A percentile compares a stretch with the other conserved stretches of the same genome.
Evolutionary conservation across 768 basidiomycete species (phyloP).

Genomic region (Symmetrospora coprosmae): DNA sequence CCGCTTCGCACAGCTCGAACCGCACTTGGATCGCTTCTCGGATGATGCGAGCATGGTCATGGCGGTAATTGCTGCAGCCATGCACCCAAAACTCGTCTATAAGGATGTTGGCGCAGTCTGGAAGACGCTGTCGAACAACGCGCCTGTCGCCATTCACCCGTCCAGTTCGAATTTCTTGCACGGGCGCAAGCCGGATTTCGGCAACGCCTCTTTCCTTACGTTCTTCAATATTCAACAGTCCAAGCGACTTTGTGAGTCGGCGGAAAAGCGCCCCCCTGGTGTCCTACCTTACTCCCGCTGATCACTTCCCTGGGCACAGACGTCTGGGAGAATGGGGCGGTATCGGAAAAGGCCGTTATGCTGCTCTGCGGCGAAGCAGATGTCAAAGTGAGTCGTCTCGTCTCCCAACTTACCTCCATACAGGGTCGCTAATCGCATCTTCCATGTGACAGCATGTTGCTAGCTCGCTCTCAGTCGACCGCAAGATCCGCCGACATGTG

Average conservation of each 20-base stretch:
- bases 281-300: background rate
- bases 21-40: slow-evolving; percentile 56
- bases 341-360: slow-evolving; percentile 65
- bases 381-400: slow-evolving; percentile 52
- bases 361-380: slow-evolving; percentile 82
- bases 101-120: slow-evolving; percentile 56
- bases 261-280: background rate
- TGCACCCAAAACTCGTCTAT: slow-evolving; percentile 78
- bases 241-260: slow-evolving; percentile 63
- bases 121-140: slow-evolving; percentile 69
- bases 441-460: slow-evolving; percentile 49
- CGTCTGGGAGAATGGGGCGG: slow-evolving; percentile 76
- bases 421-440: too few relatives aligned
- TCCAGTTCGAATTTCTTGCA: slow-evolving; percentile 75
- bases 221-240: slow-evolving; percentile 54
- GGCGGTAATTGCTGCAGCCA: slow-evolving; percentile 66
- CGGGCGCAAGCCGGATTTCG: slow-evolving; percentile 50
- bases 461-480: slow-evolving; percentile 60
- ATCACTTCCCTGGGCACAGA: slow-evolving; percentile 11
- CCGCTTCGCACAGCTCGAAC: slow-evolving; percentile 61
- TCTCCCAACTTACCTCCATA: too few relatives aligned
- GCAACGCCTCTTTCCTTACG: slow-evolving; percentile 46
- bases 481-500: slow-evolving; percentile 62
- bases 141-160: slow-evolving; percentile 65
- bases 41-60: slow-evolving; percentile 53